Conservation (phyloP, 805 yeast species). For the Sugiyamaella valdiviana region DNA sequence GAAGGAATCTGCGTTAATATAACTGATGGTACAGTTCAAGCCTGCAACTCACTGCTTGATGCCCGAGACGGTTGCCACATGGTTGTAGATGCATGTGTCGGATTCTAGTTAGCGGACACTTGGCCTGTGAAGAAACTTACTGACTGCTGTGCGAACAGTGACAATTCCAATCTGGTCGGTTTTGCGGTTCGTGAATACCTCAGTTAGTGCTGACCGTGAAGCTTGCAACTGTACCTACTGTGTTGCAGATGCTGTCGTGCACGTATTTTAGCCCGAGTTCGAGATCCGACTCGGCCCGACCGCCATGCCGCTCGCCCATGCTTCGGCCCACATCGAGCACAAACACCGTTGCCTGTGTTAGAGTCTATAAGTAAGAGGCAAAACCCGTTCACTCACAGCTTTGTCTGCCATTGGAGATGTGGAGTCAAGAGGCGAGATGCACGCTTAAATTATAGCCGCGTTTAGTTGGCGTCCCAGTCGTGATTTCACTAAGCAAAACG, state of each 20-base stretch:
- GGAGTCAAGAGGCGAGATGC: background rate
- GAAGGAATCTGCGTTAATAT: conserved; percentile 6
- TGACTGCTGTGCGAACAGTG: conserved; percentile 15
- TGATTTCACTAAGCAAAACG: background rate
- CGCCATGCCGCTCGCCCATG: conserved; percentile 22
- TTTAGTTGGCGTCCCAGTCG: background rate
- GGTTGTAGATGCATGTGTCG: background rate
- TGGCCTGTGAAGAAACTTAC: background rate
- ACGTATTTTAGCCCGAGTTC: conserved; percentile 35
- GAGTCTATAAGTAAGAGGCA: background rate
- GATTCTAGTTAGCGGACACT: background rate
- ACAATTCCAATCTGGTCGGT: conserved; percentile 27
- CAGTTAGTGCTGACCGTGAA: background rate
- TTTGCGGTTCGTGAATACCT: conserved; percentile 25
- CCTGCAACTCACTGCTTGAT: conserved; percentile 5
- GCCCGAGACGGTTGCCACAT: background rate
- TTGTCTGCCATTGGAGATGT: conserved; percentile 19
- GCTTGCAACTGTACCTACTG: conserved; percentile 14
- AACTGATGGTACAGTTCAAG: background rate
- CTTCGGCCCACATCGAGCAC: conserved; percentile 44
- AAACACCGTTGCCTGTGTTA: conserved; percentile 37
- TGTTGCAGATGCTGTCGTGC: conserved; percentile 34
- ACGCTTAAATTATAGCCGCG: background rate
- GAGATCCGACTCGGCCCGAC: conserved; percentile 16
- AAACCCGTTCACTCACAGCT: conserved; percentile 17